Evolutionary conservation across 2,329 filamentous ascomycete genomes (phyloP).

Genomic region (Colletotrichum abscissum): DNA sequence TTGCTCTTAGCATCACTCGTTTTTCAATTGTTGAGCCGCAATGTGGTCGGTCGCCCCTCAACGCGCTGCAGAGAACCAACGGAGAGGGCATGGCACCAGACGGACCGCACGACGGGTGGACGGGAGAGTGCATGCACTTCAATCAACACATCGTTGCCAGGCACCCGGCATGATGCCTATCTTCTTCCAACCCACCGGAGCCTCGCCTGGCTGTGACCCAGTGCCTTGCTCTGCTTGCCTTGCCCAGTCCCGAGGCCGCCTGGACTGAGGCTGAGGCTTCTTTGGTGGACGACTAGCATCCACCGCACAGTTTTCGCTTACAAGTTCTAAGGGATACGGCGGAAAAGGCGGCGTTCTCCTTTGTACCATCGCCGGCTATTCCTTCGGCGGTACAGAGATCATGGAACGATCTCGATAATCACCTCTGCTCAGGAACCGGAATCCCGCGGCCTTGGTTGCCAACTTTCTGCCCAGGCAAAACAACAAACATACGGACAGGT

Average conservation of each 20-base stretch:
- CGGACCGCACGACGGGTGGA: not conserved
- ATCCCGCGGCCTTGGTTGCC: not conserved
- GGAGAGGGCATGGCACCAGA: not conserved
- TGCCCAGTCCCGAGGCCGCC: not conserved
- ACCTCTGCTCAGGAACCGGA: not conserved
- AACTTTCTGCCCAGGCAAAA: not conserved
- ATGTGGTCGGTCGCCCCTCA: not conserved
- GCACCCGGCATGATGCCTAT: not conserved
- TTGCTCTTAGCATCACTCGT: not conserved
- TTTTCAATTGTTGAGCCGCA: not conserved
- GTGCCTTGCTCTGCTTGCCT: not conserved
- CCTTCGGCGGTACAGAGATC: not conserved
- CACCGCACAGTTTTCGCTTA: not conserved
- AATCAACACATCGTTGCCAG: not conserved
- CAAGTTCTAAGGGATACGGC: not conserved
- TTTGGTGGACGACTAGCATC: not conserved
- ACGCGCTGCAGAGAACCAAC: not conserved
- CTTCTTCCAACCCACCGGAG: not conserved
- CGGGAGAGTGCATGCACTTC: not conserved
- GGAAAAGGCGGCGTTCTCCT: not conserved
- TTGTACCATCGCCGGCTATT: not conserved
- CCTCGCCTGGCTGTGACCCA: not conserved
- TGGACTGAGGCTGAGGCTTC: not conserved
- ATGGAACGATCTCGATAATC: not conserved
- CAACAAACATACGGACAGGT: not conserved